These are phyloP conservation scores for Agaricales sp. DNA, from an alignment of 1,284 basidiomycete species.

Conservation along the genomic window DNA sequence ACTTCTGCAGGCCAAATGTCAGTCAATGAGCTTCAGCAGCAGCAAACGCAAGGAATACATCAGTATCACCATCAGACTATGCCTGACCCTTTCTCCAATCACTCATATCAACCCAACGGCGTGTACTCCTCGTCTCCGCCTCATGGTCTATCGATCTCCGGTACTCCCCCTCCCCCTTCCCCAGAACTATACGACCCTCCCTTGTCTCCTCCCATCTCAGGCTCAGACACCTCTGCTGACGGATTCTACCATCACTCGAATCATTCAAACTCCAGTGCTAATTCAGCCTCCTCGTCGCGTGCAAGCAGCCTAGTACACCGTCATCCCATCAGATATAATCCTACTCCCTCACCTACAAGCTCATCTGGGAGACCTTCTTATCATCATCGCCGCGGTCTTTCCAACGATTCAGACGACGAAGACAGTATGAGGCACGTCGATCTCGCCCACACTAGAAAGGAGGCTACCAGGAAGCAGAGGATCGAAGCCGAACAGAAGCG, in stretches of 20 bases:
- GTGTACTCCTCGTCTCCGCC: too few species aligned
- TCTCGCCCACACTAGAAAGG: conserved; percentile 67
- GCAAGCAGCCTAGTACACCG: conserved; percentile 66
- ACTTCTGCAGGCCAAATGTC: too few species aligned
- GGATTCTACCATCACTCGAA: conserved; percentile 68
- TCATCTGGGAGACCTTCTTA: too few species aligned
- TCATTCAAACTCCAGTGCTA: conserved; percentile 68
- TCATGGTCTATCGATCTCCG: conserved; percentile 37
- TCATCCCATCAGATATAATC: conserved; percentile 58
- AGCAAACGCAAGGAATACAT: too few species aligned
- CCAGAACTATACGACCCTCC: conserved; percentile 64
- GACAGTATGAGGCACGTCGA: conserved; percentile 53
- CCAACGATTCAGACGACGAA: conserved; percentile 68
- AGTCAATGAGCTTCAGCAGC: too few species aligned
- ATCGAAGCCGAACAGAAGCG: conserved; percentile 82
- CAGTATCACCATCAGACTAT: too few species aligned
- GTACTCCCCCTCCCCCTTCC: conserved; percentile 60
- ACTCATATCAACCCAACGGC: too few species aligned
- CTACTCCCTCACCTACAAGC: conserved; percentile 66
- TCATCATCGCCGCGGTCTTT: neutral
- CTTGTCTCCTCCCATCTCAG: conserved; percentile 71
- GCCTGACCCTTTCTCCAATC: too few species aligned
- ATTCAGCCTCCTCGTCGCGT: conserved; percentile 65
- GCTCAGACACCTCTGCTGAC: conserved; percentile 76
- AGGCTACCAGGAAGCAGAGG: conserved; percentile 71